Base-by-base conservation (phyloP, 495 filamentous ascomycete genomes). In the Penicillium salamii region DNA sequence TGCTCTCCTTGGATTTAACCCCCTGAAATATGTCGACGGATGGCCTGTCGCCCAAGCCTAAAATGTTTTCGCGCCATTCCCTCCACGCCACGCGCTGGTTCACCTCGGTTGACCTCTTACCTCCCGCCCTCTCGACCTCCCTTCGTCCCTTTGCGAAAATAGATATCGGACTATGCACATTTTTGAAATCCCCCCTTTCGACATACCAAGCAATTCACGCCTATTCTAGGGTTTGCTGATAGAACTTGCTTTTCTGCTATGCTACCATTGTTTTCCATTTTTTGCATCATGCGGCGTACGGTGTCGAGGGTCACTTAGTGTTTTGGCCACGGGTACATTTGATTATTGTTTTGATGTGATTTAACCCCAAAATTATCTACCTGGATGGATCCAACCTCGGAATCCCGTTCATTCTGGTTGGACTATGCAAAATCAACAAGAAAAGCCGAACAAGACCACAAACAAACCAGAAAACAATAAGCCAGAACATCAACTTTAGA, bases 1-100 rank as follows among this genome's bases (percentile, higher is more conserved):
- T 36, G 74, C 74, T 12, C 56, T 67, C 45, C 58, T 78, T 15
- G 72, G 73, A 0, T 77, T 66, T 31, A 77, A 66, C 42, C 60
- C 64, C 24, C 52, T 78, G 14, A 51, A 56, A 32, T 76, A 75
- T 45, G 58, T 72, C 17, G 50, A 76, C 20, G 72, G 74, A 17
- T 77, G 73, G 75, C 74, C 73, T 5, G 59, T 69, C 29, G 64
- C 55, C 7, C 54, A 59, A 28, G 46, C 58, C 12, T 65, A 23
- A 65, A 49, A 20, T 48, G 32, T 31, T 47, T 32, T 31, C 38
- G 28, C 28, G 17, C 28, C 32, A n/a, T 32, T 20, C 23, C 18
- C 29, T 31, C n/a, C 35, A 4, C 23, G 23, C 39, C 19, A 44
- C 7, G 28, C 26, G 26, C 46, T 11, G 14, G 5, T 40, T 23